These are phyloP conservation scores for Choiromyces venosus DNA, from an alignment of 495 filamentous ascomycete genomes.

Conservation along the genomic window DNA sequence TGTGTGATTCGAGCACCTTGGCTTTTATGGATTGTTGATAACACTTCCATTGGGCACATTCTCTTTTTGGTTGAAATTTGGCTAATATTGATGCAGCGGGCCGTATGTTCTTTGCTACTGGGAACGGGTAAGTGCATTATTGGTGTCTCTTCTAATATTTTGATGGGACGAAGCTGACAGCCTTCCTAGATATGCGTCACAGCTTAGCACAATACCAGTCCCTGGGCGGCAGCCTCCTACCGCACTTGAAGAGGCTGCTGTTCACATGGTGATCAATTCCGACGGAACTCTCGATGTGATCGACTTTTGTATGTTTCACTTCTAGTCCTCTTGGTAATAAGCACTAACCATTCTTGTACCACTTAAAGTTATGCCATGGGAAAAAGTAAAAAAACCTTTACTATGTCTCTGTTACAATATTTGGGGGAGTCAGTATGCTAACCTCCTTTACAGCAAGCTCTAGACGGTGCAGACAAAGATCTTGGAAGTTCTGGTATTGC, in stretches of 20 bases:
- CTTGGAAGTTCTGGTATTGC: slow-evolving; percentile 45
- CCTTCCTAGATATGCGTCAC: slow-evolving; percentile 40
- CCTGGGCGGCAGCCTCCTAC: slow-evolving; percentile 45
- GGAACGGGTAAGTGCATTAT: slow-evolving; percentile 44
- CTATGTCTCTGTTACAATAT: neutral
- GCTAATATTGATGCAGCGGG: slow-evolving; percentile 40
- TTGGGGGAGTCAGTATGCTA: neutral
- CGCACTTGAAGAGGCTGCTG: slow-evolving; percentile 47
- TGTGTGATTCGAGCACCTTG: neutral
- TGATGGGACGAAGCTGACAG: neutral
- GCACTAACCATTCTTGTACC: slow-evolving; percentile 3
- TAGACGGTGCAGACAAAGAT: slow-evolving; percentile 49
- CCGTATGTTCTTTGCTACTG: slow-evolving; percentile 46
- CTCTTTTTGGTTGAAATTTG: neutral
- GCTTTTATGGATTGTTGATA: neutral
- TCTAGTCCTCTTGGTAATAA: neutral
- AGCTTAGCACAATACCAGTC: slow-evolving; percentile 43
- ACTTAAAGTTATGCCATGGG: slow-evolving; percentile 46
- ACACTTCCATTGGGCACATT: neutral
- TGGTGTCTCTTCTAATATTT: neutral
- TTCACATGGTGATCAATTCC: slow-evolving; percentile 45
- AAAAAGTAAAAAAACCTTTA: slow-evolving; percentile 27
- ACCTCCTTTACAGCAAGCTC: slow-evolving; percentile 28
- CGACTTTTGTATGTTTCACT: slow-evolving; percentile 38
- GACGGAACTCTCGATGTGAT: slow-evolving; percentile 44